phyloP scores from a whole-genome alignment of 192 early-diverging fungal genomes.

The Coemansia sp. region DNA sequence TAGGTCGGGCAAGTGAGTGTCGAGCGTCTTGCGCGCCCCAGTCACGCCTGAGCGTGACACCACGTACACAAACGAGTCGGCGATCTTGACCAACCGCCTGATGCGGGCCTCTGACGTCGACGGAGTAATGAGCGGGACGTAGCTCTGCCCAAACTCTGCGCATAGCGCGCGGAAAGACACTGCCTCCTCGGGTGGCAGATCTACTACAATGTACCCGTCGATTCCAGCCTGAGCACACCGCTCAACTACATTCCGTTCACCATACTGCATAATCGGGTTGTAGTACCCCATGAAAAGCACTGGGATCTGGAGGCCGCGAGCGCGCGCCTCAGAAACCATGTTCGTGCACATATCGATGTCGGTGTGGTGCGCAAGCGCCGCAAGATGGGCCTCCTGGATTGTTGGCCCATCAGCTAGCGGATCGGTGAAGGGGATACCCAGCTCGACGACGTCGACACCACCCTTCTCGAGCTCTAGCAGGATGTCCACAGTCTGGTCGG shows the following conservation, averaged over 20 bases:
- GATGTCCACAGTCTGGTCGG: constrained; percentile 77
- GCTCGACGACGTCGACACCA: constrained; percentile 94
- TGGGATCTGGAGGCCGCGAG: constrained; percentile 81
- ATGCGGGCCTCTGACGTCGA: constrained; percentile 88
- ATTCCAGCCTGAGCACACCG: constrained; percentile 85
- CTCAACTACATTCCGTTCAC: constrained; percentile 82
- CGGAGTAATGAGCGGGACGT: constrained; percentile 91
- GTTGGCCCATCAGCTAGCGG: constrained; percentile 97
- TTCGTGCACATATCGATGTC: constrained; percentile 82
- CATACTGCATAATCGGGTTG: constrained; percentile 96
- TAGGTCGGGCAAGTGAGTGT: constrained; percentile 68
- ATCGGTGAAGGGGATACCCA: constrained; percentile 98
- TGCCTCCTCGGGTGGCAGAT: constrained; percentile 97
- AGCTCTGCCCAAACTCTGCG: constrained; percentile 71
- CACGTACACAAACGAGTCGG: constrained; percentile 95
- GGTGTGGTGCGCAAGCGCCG: constrained; percentile 75
- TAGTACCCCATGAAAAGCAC: constrained; percentile 99
- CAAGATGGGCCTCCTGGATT: constrained; percentile 86
- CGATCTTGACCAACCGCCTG: constrained; percentile 71
- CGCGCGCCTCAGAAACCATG: constrained; percentile 78
- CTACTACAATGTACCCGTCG: constrained; percentile 96
- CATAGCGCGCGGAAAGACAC: constrained; percentile 81
- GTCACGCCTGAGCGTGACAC: constrained; percentile 95
- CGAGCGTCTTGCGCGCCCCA: constrained; percentile 73
- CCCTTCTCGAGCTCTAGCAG: constrained; percentile 87